phyloP scores from a whole-genome alignment of 345 rosid genomes.

The Trapa incisa region DNA sequence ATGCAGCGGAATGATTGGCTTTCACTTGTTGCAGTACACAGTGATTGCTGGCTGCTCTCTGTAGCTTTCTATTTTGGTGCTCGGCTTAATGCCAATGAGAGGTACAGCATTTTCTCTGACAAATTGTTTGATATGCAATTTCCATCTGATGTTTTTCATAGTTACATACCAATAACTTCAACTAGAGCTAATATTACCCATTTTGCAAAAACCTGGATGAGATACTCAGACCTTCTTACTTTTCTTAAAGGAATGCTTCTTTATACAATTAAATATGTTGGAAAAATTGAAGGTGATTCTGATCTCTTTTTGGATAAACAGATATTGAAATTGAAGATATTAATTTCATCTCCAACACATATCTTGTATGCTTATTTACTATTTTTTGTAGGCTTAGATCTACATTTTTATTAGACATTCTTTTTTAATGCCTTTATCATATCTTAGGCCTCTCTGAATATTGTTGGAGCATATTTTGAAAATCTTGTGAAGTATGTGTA shows the following conservation, averaged over 20 bases:
- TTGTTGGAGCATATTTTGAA: background rate
- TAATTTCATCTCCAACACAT: background rate
- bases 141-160: background rate
- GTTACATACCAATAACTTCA: background rate
- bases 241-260: background rate
- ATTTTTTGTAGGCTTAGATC: background rate
- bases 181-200: background rate
- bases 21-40: conserved; percentile 83
- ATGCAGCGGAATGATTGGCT: conserved; percentile 95
- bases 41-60: conserved; percentile 97
- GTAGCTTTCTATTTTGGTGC: conserved; percentile 95
- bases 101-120: conserved; percentile 26
- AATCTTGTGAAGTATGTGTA: background rate
- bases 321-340: background rate
- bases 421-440: background rate
- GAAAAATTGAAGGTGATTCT: background rate
- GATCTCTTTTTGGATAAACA: background rate
- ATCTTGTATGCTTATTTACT: background rate
- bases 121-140: background rate
- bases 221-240: background rate
- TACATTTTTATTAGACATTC: background rate
- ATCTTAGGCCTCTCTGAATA: background rate
- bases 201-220: background rate
- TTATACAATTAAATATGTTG: background rate
- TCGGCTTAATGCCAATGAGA: conserved; percentile 75